phyloP scores from a whole-genome alignment of 176 grass and related monocot genomes.

The Cenchrus fungigraminus region DNA sequence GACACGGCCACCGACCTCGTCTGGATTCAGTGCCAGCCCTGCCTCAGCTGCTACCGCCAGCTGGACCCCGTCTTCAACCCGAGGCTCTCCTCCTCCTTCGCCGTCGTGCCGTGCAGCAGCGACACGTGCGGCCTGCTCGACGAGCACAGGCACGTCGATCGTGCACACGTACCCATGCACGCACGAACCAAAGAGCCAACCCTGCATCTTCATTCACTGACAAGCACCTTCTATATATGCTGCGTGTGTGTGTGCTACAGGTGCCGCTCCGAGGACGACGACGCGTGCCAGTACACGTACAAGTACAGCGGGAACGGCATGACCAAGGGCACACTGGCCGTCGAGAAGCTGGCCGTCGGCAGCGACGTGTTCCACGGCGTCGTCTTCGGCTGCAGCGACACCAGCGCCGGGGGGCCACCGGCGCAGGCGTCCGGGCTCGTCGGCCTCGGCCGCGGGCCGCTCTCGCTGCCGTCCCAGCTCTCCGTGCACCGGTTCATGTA shows the following conservation, averaged over 20 bases:
- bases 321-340: slow-evolving; percentile 52
- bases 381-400: slow-evolving; percentile 58
- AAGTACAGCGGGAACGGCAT: slow-evolving; percentile 51
- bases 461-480: slow-evolving; percentile 62
- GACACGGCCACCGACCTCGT: slow-evolving; percentile 68
- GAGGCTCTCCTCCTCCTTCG: slow-evolving; percentile 51
- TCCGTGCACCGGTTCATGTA: slow-evolving; percentile 56
- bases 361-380: slow-evolving; percentile 43
- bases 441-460: slow-evolving; percentile 50
- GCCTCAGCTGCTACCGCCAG: slow-evolving; percentile 59
- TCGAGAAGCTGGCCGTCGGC: slow-evolving; percentile 55
- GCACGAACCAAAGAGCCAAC: neutral
- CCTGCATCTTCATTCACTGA: neutral
- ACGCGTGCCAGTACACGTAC: slow-evolving; percentile 64
- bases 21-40: slow-evolving; percentile 70
- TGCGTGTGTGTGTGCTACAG: neutral
- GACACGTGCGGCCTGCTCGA: slow-evolving; percentile 43
- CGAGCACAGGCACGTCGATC: slow-evolving; percentile 16
- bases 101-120: slow-evolving; percentile 52
- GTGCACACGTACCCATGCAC: neutral
- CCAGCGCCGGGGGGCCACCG: slow-evolving; percentile 19
- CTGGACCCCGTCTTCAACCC: slow-evolving; percentile 58
- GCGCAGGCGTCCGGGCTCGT: slow-evolving; percentile 54
- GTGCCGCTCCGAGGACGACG: slow-evolving; percentile 30
- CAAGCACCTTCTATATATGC: neutral